Conservation (phyloP, 2,329 filamentous ascomycete species). For the Sarocladium strictum region DNA sequence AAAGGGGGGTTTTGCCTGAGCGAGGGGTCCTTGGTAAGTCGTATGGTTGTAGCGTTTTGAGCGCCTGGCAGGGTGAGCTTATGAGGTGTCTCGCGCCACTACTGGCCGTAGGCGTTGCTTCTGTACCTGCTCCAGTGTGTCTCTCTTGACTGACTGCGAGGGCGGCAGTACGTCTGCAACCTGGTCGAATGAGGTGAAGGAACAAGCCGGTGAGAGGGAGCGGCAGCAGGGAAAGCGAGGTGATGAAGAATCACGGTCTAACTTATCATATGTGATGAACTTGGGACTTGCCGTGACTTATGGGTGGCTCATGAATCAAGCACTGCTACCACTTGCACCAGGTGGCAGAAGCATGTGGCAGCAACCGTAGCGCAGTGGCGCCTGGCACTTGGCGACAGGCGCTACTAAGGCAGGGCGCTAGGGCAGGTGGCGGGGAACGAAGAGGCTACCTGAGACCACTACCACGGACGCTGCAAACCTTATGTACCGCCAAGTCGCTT, state of each 20-base stretch:
- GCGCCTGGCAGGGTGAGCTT: neutral
- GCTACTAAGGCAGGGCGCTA: constrained; percentile 1
- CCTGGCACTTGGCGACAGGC: neutral
- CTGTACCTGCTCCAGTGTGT: neutral
- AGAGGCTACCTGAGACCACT: too few species aligned
- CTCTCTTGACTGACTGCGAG: neutral
- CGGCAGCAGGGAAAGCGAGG: neutral
- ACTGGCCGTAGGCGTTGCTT: neutral
- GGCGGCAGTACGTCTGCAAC: neutral
- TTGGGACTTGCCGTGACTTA: too few species aligned
- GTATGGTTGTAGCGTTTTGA: neutral
- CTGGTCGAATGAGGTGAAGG: neutral
- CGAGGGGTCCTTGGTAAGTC: neutral
- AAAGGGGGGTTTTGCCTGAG: neutral
- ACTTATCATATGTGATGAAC: neutral
- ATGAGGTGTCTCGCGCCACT: neutral
- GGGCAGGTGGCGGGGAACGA: neutral
- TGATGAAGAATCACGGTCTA: neutral
- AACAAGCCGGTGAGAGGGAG: neutral
- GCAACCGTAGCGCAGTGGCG: neutral
- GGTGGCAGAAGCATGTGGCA: constrained; percentile 4
- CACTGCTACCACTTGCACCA: neutral
- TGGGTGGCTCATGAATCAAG: constrained; percentile 3
- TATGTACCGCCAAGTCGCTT: neutral
- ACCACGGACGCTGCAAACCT: neutral